Percentiles rank a stretch among this genome's conserved stretches.
These are phyloP conservation scores for Salvia splendens DNA, from an alignment of 257 asterid species.

Conservation along the genomic window DNA sequence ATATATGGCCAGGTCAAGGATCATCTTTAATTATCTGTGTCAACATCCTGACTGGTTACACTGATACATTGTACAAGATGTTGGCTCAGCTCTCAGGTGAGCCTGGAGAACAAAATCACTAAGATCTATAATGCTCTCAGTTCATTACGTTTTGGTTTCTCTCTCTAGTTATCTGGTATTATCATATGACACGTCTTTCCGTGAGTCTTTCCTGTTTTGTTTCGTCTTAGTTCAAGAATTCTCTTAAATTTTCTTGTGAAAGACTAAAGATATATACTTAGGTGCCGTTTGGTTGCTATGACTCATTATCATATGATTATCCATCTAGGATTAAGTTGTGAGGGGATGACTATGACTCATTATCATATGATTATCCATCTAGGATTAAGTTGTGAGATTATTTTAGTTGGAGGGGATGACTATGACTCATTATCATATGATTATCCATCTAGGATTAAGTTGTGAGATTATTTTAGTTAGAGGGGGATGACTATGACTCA, in stretches of 20 bases:
- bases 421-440: no score
- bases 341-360: no score
- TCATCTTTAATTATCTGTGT: slow-evolving; percentile 87
- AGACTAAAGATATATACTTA: neutral
- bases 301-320: no score
- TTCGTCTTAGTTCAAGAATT: slow-evolving; percentile 6
- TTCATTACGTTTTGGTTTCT: slow-evolving; percentile 4
- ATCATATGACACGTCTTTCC: neutral
- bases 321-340: no score
- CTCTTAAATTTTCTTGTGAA: slow-evolving; percentile 12
- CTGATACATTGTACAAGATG: slow-evolving; percentile 92
- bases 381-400: no score
- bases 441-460: no score
- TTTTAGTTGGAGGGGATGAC: no score
- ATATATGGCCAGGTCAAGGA: slow-evolving; percentile 81
- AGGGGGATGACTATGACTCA: no score
- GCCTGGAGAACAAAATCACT: slow-evolving; percentile 28
- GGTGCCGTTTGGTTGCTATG: neutral
- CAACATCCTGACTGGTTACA: slow-evolving; percentile 95
- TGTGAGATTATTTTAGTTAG: no score
- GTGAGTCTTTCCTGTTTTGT: slow-evolving; percentile 12
- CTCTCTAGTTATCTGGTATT: slow-evolving; percentile 22
- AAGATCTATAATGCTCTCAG: neutral
- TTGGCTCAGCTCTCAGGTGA: slow-evolving; percentile 79
- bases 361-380: no score